Percentiles rank a stretch among this genome's conserved stretches.
phyloP scores from a whole-genome alignment of 768 basidiomycete genomes.

The Boletales sp. region DNA sequence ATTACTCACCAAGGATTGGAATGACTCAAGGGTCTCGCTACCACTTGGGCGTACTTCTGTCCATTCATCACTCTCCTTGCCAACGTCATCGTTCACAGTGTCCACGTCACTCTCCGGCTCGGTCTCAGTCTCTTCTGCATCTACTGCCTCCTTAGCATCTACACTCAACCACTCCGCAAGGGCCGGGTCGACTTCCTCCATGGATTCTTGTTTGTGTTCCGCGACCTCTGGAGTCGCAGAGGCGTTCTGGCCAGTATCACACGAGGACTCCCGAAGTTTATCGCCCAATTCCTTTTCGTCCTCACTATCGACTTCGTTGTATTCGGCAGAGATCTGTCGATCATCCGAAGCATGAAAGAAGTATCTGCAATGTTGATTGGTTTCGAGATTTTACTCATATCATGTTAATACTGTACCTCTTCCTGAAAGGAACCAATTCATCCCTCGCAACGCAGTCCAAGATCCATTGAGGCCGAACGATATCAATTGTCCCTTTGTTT shows the following conservation, averaged over 20 bases:
- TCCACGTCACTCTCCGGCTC: slow-evolving; percentile 66
- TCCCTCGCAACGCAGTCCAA: slow-evolving; percentile 65
- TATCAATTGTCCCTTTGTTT: slow-evolving; percentile 64
- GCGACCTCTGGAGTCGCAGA: neutral
- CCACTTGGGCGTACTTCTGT: slow-evolving; percentile 19
- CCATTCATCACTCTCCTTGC: slow-evolving; percentile 40
- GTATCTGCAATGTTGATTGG: slow-evolving; percentile 44
- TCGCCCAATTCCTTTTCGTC: slow-evolving; percentile 27
- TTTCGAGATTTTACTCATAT: neutral
- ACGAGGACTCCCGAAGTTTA: slow-evolving; percentile 1
- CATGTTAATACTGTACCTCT: slow-evolving; percentile 46
- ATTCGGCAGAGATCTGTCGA: slow-evolving; percentile 50
- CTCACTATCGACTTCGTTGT: slow-evolving; percentile 38
- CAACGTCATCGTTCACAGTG: slow-evolving; percentile 62
- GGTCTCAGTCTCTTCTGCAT: slow-evolving; percentile 34
- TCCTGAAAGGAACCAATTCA: slow-evolving; percentile 55
- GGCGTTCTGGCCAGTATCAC: slow-evolving; percentile 7
- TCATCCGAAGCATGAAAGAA: slow-evolving; percentile 70
- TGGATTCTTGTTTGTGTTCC: slow-evolving; percentile 24
- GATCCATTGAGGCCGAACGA: slow-evolving; percentile 82
- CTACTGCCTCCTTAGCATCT: slow-evolving; percentile 31
- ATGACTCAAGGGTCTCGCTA: slow-evolving; percentile 22
- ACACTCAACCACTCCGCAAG: slow-evolving; percentile 63
- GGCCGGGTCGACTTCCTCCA: slow-evolving; percentile 42
- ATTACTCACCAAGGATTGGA: slow-evolving; percentile 8